phyloP scores from a whole-genome alignment of 805 yeast species.

The Pichia nanzhaoensis region DNA sequence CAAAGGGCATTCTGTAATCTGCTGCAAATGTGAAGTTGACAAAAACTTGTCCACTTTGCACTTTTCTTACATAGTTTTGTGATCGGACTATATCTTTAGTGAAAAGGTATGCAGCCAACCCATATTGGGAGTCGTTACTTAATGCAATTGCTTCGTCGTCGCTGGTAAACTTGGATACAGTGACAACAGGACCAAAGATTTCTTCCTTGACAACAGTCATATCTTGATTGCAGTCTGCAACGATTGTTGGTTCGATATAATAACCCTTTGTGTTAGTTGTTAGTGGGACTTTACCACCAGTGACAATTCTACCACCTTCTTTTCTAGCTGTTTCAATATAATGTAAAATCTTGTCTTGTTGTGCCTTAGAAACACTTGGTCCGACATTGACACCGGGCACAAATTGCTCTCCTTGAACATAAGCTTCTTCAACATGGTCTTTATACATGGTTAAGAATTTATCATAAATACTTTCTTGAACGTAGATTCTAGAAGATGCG shows the following conservation, averaged over 20 bases:
- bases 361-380: conserved; percentile 81
- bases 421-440: conserved; percentile 42
- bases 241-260: conserved; percentile 67
- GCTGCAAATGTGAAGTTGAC: conserved; percentile 85
- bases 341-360: conserved; percentile 67
- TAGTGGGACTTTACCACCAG: conserved; percentile 53
- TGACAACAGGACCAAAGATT: conserved; percentile 89
- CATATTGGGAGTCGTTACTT: conserved; percentile 81
- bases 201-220: conserved; percentile 71
- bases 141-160: conserved; percentile 71
- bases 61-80: conserved; percentile 61
- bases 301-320: conserved; percentile 74
- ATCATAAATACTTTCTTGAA: conserved; percentile 81
- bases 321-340: conserved; percentile 71
- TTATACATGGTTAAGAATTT: conserved; percentile 58
- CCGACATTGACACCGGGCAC: conserved; percentile 77
- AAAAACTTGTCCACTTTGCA: conserved; percentile 89
- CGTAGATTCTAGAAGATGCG: conserved; percentile 88
- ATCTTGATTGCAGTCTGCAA: conserved; percentile 60
- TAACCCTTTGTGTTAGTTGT: conserved; percentile 47
- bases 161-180: conserved; percentile 72
- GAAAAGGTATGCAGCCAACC: conserved; percentile 89
- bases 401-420: conserved; percentile 77
- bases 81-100: conserved; percentile 71
- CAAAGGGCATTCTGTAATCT: conserved; percentile 85